Percentiles rank a stretch among this genome's conserved stretches.
Conservation (phyloP, 139 green algal species). For the Closterium sp. region DNA sequence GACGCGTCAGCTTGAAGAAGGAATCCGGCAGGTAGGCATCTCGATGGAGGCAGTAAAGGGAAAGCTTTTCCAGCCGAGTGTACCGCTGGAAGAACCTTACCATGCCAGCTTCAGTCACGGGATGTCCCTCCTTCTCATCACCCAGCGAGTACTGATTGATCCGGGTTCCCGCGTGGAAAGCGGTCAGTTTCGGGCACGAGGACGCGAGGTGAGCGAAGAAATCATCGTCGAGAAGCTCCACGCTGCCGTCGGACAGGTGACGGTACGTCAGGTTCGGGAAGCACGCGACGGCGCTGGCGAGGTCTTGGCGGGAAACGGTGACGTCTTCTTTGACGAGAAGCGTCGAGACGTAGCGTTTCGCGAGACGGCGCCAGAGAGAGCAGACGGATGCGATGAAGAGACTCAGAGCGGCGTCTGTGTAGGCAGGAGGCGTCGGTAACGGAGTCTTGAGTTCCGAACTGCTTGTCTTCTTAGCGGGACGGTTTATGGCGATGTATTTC, state of each 20-base stretch:
- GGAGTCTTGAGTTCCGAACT: no score
- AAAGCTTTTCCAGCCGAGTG: not conserved
- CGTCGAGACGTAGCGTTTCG: not conserved
- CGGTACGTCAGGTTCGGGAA: not conserved
- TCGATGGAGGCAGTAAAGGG: not conserved
- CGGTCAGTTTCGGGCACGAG: not conserved
- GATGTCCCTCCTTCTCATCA: not conserved
- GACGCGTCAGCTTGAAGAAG: not conserved
- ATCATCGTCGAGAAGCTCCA: not conserved
- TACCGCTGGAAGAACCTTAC: not conserved
- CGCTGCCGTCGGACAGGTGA: not conserved
- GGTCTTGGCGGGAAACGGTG: not conserved
- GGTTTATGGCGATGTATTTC: no score
- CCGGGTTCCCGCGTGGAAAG: not conserved
- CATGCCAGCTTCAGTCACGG: not conserved
- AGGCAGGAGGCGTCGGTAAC: not conserved
- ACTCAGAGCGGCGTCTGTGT: not conserved
- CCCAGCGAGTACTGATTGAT: not conserved
- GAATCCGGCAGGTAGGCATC: not conserved
- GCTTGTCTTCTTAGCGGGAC: no score
- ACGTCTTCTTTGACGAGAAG: not conserved
- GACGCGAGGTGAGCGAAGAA: not conserved
- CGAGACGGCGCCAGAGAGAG: not conserved
- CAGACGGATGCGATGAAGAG: not conserved
- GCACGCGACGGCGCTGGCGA: not conserved